Base-by-base conservation (phyloP, 169 alveolate genomes). In the Besnoitia besnoiti region DNA sequence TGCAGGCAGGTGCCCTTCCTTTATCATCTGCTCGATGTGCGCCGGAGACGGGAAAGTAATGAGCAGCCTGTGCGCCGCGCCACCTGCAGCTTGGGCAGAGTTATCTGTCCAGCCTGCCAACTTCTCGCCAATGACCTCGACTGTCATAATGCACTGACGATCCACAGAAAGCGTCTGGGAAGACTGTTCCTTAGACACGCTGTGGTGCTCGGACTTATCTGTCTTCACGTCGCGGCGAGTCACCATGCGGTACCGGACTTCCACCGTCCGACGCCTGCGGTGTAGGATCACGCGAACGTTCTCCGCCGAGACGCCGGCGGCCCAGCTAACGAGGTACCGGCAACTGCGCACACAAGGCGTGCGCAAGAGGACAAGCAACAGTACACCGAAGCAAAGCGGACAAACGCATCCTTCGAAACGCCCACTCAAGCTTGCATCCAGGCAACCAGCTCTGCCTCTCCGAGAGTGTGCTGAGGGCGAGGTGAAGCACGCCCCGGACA, bases 181-280 rank as follows among this genome's bases (percentile, higher is more conserved):
- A 8, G 82, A 73, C 82, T 73, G 47, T 42, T 73, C 82, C 44
- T 30, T 73, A 16, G 82, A 73, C 82, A 14, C 24, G 82, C 82
- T 73, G 82, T 73, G 82, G 21, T 42, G 16, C 82, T 73, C 82
- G n/a, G 44, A 39, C 39, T 8, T 5, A 39, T 73, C 47, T 2
- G 47, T 73, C 82, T 73, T 73, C 82, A 27, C 82, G n/a, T 73
- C 82, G n/a, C 44, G 82, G 47, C 82, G 39, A n/a, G 39, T n/a
- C 10, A 8, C 44, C n/a, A 19, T 42, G 82, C 82, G 82, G 44
- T 73, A 73, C 82, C 12, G 47, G n/a, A 73, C 82, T 27, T 37
- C 82, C 16, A 73, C 46, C 47, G 14, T 19, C 3, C 82, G 82
- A 2, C 46, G 16, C 46, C n/a, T 19, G 39, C 16, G n/a, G 82